Evolutionary conservation across 2,329 filamentous ascomycete genomes (phyloP).

Genomic region (Aureobasidium sp.): DNA sequence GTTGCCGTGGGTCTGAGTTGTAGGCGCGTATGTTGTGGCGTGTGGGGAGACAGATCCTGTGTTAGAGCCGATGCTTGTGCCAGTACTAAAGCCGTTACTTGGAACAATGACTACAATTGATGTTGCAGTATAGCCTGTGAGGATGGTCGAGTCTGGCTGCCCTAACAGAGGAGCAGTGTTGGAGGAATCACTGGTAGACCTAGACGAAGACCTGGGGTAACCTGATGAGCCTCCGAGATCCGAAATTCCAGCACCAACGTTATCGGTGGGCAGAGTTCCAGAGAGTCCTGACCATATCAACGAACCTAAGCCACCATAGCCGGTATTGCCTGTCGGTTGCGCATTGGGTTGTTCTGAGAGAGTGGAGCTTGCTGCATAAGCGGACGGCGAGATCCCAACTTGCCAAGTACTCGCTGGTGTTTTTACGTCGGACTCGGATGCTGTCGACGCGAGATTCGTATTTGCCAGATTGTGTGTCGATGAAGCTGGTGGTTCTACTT

Average conservation of each 20-base stretch:
- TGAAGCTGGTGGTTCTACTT: neutral
- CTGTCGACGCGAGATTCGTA: neutral
- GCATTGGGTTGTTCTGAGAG: neutral
- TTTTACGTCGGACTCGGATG: neutral
- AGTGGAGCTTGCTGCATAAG: neutral
- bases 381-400: slow-evolving; percentile 1
- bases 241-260: neutral
- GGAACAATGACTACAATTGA: neutral
- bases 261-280: neutral
- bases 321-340: neutral
- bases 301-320: neutral
- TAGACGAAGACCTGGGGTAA: neutral
- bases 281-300: slow-evolving; percentile 4
- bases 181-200: neutral
- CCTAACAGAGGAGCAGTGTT: neutral
- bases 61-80: neutral
- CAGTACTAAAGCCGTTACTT: neutral
- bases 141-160: neutral
- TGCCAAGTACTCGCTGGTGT: neutral
- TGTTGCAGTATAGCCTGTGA: neutral
- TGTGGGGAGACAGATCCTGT: neutral
- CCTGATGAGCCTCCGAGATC: neutral
- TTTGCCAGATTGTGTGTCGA: neutral
- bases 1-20: neutral
- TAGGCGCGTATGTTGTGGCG: neutral